Evolutionary conservation across 441 rosid genomes (phyloP), one percentile per base, ranked within the genome.

Genomic region (Jatropha multifida): DNA sequence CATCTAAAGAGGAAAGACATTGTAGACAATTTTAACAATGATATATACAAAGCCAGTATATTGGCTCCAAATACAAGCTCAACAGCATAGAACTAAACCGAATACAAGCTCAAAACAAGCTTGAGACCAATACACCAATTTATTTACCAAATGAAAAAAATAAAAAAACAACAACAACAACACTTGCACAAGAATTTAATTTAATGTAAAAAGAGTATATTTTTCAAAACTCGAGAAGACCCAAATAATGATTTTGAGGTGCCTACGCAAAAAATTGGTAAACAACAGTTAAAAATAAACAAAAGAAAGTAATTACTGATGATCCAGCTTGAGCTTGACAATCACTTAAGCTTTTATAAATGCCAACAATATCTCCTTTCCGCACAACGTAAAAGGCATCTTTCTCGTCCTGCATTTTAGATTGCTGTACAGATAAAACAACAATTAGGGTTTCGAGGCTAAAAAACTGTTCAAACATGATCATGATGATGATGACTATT

Each of bases 291-390:
- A 68, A n/a, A 40, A 14, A 40, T 2, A 27, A 46, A 17, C 51
- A 49, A 26, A 62, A 69, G 32, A 7, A n/a, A 44, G 51, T 26
- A 41, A 74, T 66, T 81, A 90, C 95, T 82, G 94, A 90, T 17
- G 65, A 74, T 73, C 95, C 96, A 76, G 85, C 86, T 86, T 91
- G 96, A 74, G 93, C 87, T 68, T 85, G 94, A 76, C 98, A 93
- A 68, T 93, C 96, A 55, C 75, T 71, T 54, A 92, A 81, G 78
- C 79, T 91, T 77, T 85, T 86, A 73, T 87, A 95, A 76, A 95
- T 79, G 42, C 97, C 97, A 74, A 93, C 85, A 68, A 88, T 40
- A 69, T 90, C 94, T 72, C 97, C 98, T 81, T 95, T 93, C 80
- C 97, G 74, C 76, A 95, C 96, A 61, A 95, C 89, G 49, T 86